Base-by-base conservation (phyloP, 257 asterid species). In the Solanum piurae region DNA sequence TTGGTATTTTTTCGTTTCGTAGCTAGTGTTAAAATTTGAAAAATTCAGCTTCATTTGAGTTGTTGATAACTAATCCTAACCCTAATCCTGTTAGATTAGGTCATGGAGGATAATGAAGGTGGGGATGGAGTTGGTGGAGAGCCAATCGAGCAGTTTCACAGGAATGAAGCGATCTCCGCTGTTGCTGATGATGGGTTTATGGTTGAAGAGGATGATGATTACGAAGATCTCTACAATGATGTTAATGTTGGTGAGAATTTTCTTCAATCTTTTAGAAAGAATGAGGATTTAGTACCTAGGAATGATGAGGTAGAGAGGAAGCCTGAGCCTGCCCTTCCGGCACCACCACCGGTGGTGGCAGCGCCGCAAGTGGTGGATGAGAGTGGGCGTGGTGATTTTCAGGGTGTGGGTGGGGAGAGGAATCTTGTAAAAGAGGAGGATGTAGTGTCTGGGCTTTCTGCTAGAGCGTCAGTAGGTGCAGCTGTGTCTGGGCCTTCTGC, bases 221-320 rank as follows among this genome's bases (percentile, higher is more conserved):
- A 94, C 37, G 99, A 97, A 86, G 99, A 97, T 87, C 98, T 97
- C 29, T 97, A 97, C 87, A 96, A 95, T 77, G 99, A 97, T 89
- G 99, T 97, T 64, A 97, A 97, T 79, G 98, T 97, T 44, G 99
- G 99, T 37, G 99, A 96, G 92, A 91, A 94, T 82, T 96, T 97
- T 91, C 89, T 94, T 86, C 98, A 94, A 88, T 92, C 98, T 82
- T 4, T 94, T 86, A 90, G 93, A 55, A 92, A 91, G 87, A 94
- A 94, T 89, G 98, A 95, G 86, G 84, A 77, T 23, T 77, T 77
- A 77, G 84, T 83, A 86, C 88, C 87, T 20, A 86, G 68, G 33
- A 90, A 90, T 88, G 94, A 94, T 90, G 94, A 46, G 86, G 40
- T 60, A 72, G 88, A 88, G 90, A 88, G 83, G 68, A 92, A 94